Evolutionary conservation across 2,329 filamentous ascomycete species (phyloP).

Genomic region (Rhynchosporium graminicola): DNA sequence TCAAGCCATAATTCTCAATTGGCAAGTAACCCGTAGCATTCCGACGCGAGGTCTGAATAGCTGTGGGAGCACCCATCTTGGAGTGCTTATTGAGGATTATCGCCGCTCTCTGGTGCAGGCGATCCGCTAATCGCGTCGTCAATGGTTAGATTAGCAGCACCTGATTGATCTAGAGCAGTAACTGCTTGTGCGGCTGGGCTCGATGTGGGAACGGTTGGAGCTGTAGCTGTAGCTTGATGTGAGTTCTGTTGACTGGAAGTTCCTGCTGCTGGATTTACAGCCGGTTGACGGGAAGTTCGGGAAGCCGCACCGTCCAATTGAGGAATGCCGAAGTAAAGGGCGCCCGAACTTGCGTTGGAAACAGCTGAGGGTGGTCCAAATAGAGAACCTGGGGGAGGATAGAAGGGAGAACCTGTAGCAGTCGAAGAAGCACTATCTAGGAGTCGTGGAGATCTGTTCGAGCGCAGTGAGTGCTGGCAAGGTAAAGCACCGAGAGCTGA

Average conservation of each 20-base stretch:
- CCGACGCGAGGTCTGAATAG: constrained; percentile 28
- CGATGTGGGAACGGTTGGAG: neutral
- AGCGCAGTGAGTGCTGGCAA: neutral
- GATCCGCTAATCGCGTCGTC: neutral
- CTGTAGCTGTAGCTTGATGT: constrained; percentile 5
- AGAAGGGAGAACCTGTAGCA: neutral
- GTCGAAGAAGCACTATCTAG: neutral
- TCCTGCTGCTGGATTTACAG: neutral
- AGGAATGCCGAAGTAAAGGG: neutral
- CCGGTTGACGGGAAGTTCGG: neutral
- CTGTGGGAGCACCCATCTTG: constrained; percentile 26
- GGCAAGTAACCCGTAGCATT: constrained; percentile 38
- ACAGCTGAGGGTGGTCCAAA: neutral
- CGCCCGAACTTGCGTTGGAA: neutral
- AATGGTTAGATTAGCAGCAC: neutral
- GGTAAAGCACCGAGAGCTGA: neutral
- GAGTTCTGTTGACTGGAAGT: neutral
- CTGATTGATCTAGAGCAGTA: constrained; percentile 3
- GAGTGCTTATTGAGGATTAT: constrained; percentile 9
- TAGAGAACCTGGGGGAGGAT: neutral
- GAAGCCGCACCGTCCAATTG: neutral
- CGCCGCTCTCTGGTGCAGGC: neutral
- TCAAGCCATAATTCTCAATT: constrained; percentile 78
- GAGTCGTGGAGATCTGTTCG: neutral
- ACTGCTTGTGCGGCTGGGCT: neutral